phyloP scores from a whole-genome alignment of 2,329 filamentous ascomycete species.

The Botrytis deweyae region DNA sequence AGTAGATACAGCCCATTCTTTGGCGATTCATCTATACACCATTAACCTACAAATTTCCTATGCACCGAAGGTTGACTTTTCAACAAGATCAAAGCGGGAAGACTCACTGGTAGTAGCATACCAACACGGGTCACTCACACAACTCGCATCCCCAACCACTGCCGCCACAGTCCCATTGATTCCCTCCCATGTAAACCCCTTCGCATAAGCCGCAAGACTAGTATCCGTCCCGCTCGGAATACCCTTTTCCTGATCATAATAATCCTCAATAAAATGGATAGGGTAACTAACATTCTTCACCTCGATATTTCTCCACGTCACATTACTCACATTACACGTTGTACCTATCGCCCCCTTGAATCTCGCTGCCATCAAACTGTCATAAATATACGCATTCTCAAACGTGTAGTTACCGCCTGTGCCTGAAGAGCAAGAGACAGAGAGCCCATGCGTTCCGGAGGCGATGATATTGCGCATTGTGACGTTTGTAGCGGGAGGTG shows the following conservation, averaged over 20 bases:
- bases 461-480: constrained; percentile 16
- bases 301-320: constrained; percentile 15
- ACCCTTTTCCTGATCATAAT: constrained; percentile 11
- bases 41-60: background rate
- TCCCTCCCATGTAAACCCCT: background rate
- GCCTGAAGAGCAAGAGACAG: background rate
- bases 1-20: constrained; percentile 11
- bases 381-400: constrained; percentile 14
- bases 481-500: constrained; percentile 3
- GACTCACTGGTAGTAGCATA: constrained; percentile 16
- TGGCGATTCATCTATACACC: background rate
- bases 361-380: constrained; percentile 14
- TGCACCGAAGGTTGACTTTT: background rate
- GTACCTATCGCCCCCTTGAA: constrained; percentile 3
- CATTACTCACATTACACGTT: constrained; percentile 3
- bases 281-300: constrained; percentile 15
- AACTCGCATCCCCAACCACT: constrained; percentile 12
- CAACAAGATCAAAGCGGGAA: background rate
- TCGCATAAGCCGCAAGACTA: constrained; percentile 2
- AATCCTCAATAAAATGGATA: constrained; percentile 18
- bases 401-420: constrained; percentile 11
- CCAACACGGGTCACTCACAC: constrained; percentile 3
- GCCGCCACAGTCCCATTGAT: background rate
- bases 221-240: background rate
- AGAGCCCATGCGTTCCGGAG: constrained; percentile 11